Conservation (phyloP, 805 yeast species). For the Myxozyma lipomycoides region DNA sequence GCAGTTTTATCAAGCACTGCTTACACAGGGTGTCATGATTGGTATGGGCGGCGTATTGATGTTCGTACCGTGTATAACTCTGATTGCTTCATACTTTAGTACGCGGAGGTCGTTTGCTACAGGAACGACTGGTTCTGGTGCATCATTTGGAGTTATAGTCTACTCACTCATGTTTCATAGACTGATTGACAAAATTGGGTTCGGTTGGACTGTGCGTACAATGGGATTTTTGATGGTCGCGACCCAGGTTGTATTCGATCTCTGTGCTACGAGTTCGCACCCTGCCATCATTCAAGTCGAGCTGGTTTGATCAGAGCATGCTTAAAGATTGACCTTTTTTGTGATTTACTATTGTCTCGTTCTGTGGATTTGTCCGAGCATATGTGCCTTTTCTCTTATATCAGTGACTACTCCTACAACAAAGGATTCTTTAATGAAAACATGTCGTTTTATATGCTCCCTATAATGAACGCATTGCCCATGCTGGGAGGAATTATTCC, state of each 20-base stretch:
- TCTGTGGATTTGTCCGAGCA: conserved; percentile 34
- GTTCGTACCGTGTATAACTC: conserved; percentile 45
- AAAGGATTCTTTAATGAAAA: conserved; percentile 26
- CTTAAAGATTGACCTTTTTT: conserved; percentile 33
- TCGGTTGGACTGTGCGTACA: conserved; percentile 51
- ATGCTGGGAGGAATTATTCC: conserved; percentile 50
- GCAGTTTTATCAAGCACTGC: conserved; percentile 49
- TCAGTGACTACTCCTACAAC: conserved; percentile 32
- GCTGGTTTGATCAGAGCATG: conserved; percentile 26
- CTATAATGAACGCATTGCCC: conserved; percentile 39
- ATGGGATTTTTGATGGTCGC: conserved; percentile 45
- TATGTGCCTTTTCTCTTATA: conserved; percentile 37
- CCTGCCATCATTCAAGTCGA: conserved; percentile 10
- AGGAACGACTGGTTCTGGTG: conserved; percentile 49
- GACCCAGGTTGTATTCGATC: conserved; percentile 30
- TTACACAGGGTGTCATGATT: conserved; percentile 50
- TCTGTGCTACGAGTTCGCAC: conserved; percentile 32
- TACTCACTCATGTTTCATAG: conserved; percentile 47
- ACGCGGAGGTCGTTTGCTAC: conserved; percentile 42
- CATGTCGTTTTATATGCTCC: conserved; percentile 33
- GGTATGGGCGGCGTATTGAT: conserved; percentile 46
- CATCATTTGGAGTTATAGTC: conserved; percentile 49
- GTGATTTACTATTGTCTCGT: conserved; percentile 29
- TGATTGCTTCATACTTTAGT: conserved; percentile 46
- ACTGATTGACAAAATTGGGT: conserved; percentile 45